phyloP scores from a whole-genome alignment of 2,329 filamentous ascomycete species.

The Botrytis fabae region DNA sequence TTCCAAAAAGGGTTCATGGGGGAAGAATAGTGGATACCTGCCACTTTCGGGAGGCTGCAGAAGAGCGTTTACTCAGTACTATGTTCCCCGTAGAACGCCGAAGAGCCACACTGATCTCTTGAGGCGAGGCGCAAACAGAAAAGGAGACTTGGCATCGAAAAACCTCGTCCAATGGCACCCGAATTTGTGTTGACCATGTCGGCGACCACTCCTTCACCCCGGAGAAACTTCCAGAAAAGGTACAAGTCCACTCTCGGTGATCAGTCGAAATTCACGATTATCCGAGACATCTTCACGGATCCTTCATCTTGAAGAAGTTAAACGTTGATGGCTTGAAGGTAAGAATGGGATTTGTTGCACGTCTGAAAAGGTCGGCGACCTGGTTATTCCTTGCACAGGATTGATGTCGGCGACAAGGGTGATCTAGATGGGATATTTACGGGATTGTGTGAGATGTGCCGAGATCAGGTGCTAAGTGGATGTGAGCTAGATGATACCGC shows the following conservation, averaged over 20 bases:
- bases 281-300: slow-evolving; percentile 4
- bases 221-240: not conserved
- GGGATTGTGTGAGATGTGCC: not conserved
- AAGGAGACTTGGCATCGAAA: not conserved
- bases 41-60: not conserved
- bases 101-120: not conserved
- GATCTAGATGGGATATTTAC: not conserved
- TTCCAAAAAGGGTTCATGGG: not conserved
- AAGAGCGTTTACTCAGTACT: not conserved
- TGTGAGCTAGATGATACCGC: not conserved
- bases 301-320: slow-evolving; percentile 13
- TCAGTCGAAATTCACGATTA: not conserved
- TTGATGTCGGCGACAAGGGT: slow-evolving; percentile 5
- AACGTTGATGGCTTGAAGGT: not conserved
- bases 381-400: slow-evolving; percentile 10
- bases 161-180: not conserved
- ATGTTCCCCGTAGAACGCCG: not conserved
- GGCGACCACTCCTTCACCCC: slow-evolving; percentile 17
- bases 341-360: slow-evolving; percentile 18
- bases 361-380: slow-evolving; percentile 17
- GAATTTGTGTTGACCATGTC: slow-evolving; percentile 1
- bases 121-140: not conserved
- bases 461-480: not conserved
- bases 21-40: not conserved
- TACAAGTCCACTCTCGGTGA: not conserved